Conservation (phyloP, 768 basidiomycete genomes). For the Boletus pseudo-olivaceus region DNA sequence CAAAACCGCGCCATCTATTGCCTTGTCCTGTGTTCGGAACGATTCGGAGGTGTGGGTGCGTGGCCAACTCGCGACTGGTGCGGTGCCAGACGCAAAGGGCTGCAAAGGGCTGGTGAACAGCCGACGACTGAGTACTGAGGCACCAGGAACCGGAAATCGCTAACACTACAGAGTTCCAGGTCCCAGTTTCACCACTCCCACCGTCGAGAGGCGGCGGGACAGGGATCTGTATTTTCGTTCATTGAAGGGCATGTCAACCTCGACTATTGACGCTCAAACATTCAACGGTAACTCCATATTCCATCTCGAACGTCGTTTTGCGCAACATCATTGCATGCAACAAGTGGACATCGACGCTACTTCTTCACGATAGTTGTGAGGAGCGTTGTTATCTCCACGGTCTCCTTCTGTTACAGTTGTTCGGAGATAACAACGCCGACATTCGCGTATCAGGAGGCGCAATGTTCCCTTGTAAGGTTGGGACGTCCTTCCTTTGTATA, state of each 20-base stretch:
- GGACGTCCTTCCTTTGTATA: neutral
- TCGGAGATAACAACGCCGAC: conserved; percentile 13
- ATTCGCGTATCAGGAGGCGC: conserved; percentile 8
- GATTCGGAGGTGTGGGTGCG: conserved; percentile 2
- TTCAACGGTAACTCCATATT: too few species aligned
- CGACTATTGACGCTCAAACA: neutral
- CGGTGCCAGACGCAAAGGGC: conserved; percentile 2
- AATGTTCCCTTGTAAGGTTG: conserved; percentile 8
- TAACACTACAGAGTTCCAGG: neutral
- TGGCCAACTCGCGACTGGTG: conserved; percentile 10
- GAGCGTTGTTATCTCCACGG: neutral
- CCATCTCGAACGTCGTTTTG: neutral
- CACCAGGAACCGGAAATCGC: conserved; percentile 18
- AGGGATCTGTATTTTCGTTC: neutral
- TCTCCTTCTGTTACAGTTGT: neutral
- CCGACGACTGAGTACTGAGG: conserved; percentile 14
- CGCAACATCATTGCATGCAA: too few species aligned
- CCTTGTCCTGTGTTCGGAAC: neutral
- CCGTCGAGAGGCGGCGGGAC: neutral
- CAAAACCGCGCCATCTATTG: neutral
- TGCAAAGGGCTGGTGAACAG: conserved; percentile 13
- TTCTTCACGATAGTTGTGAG: neutral
- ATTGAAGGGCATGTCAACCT: neutral
- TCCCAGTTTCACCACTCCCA: neutral
- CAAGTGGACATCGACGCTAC: neutral